phyloP scores from a whole-genome alignment of 2,329 filamentous ascomycete species.

The Xylaria sp. region DNA sequence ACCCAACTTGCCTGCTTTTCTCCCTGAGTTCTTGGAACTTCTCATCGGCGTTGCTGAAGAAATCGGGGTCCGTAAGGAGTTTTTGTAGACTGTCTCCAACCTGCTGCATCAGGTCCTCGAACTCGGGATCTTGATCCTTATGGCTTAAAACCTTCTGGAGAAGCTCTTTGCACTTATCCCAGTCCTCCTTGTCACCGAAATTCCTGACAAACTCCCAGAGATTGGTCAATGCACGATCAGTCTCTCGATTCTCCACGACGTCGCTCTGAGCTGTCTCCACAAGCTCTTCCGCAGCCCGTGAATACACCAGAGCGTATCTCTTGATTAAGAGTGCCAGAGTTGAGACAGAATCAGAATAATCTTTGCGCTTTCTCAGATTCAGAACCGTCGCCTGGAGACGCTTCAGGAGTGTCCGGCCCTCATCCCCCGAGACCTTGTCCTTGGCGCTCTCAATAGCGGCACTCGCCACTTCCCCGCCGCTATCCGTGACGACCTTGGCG shows the following conservation, averaged over 20 bases:
- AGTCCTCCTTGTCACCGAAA: slow-evolving; percentile 79
- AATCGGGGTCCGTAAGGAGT: slow-evolving; percentile 85
- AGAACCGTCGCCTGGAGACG: slow-evolving; percentile 81
- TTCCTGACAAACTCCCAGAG: slow-evolving; percentile 84
- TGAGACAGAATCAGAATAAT: slow-evolving; percentile 89
- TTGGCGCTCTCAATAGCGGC: slow-evolving; percentile 74
- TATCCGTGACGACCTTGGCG: slow-evolving; percentile 64
- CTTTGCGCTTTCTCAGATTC: slow-evolving; percentile 78
- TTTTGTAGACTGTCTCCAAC: slow-evolving; percentile 80
- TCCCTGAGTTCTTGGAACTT: slow-evolving; percentile 63
- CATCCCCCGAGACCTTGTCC: slow-evolving; percentile 77
- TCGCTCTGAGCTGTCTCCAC: slow-evolving; percentile 75
- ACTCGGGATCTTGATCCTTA: slow-evolving; percentile 80
- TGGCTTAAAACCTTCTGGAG: slow-evolving; percentile 79
- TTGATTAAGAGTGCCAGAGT: slow-evolving; percentile 80
- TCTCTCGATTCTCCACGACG: slow-evolving; percentile 76
- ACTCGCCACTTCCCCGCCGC: slow-evolving; percentile 45
- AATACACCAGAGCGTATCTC: slow-evolving; percentile 82
- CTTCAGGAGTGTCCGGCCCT: slow-evolving; percentile 77
- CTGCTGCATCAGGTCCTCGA: slow-evolving; percentile 80
- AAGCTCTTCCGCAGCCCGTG: slow-evolving; percentile 75
- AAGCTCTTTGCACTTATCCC: slow-evolving; percentile 77
- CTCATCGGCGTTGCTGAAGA: slow-evolving; percentile 78
- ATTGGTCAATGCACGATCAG: slow-evolving; percentile 79
- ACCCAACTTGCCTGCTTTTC: slow-evolving; percentile 71